phyloP scores from a whole-genome alignment of 1,284 basidiomycete genomes.

The Vanrija sp. region DNA sequence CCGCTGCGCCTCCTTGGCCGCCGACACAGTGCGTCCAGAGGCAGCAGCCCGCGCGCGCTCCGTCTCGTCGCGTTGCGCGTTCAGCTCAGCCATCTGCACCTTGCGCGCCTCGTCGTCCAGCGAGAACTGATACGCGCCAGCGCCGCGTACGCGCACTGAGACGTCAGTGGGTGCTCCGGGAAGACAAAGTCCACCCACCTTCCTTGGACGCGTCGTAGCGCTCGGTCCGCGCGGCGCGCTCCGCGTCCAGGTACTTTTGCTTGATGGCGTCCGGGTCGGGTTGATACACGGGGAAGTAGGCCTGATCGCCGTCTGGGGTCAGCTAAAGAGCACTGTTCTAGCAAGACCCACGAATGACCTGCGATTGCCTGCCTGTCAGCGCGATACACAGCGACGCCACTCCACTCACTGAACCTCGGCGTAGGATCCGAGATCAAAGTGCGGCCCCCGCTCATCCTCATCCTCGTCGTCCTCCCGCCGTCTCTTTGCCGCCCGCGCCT shows the following conservation, averaged over 20 bases:
- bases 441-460: conserved; percentile 8
- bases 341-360: conserved; percentile 51
- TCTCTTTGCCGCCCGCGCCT: conserved; percentile 4
- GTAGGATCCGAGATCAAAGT: conserved; percentile 22
- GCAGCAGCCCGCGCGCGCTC: conserved; percentile 57
- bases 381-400: not conserved
- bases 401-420: conserved; percentile 44
- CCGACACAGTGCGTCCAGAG: conserved; percentile 17
- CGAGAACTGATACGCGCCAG: conserved; percentile 85
- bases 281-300: conserved; percentile 77
- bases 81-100: conserved; percentile 74
- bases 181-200: conserved; percentile 45
- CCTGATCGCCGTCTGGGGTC: conserved; percentile 61
- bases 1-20: conserved; percentile 67
- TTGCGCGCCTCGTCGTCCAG: conserved; percentile 69
- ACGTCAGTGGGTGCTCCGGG: not conserved
- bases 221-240: conserved; percentile 63
- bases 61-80: conserved; percentile 65
- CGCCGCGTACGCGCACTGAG: conserved; percentile 68
- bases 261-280: conserved; percentile 73
- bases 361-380: conserved; percentile 55
- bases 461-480: conserved; percentile 15
- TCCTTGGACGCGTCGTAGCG: conserved; percentile 82
- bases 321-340: conserved; percentile 8
- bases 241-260: conserved; percentile 70